Evolutionary conservation across 495 filamentous ascomycete species (phyloP), one percentile per base, ranked within the genome.

Genomic region (Bacidia gigantensis): DNA sequence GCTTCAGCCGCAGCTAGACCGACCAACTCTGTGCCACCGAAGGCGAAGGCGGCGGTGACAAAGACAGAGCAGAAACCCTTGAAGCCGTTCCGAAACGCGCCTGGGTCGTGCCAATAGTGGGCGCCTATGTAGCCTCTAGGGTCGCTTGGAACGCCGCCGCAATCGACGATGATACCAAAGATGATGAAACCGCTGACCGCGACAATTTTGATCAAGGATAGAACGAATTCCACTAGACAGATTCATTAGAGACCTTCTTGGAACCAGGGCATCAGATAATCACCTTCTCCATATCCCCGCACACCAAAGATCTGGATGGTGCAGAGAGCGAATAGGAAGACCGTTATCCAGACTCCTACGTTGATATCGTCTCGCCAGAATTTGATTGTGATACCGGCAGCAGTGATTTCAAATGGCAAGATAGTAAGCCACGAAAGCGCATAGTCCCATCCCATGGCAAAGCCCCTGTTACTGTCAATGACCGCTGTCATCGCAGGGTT

Each of bases 1-100:
- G 82, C 67, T 64, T 88, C 82, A 22, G 83, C 82, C 17, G 83
- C 84, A 46, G 82, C 82, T 22, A 88, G 72, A 65, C 83, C 84
- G 51, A 81, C 77, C 48, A 88, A 63, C 58, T 88, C 84, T 3
- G 82, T 86, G 24, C 84, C 84, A 51, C 71, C 72, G 66, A 83
- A 87, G 17, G 84, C 77, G 60, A 86, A 88, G 21, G 81, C 81
- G 14, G 83, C 84, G 7, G 75, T 86, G 52, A 84, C 81, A 60
- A 87, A 87, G 50, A 86, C 79, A 18, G 74, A 72, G 63, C 80
- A 85, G 67, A 87, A 80, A 2, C 84, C 84, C 47, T 73, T 72
- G 69, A 87, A 88, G 43, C 79, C 78, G 55, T 87, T 74, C 25
- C 68, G 71, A 67, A 88, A 81, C 2, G 84, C 82, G 17, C 83